Evolutionary conservation across 371 early-diverging fungal species (phyloP).

Genomic region (Mortierella sp.): DNA sequence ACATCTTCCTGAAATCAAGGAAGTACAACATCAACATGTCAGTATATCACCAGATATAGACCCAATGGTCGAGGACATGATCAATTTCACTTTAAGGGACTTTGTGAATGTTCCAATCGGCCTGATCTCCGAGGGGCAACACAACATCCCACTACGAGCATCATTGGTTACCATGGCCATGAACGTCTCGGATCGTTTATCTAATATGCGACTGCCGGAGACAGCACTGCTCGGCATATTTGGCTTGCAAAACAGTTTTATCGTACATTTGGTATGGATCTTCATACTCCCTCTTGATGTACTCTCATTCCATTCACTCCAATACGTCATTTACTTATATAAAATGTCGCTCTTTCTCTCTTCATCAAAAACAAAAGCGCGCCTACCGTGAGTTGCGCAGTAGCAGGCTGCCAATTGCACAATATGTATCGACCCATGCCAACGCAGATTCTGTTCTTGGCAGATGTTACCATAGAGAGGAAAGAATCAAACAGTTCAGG

Average conservation of each 20-base stretch:
- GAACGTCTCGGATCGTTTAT: conserved; percentile 36
- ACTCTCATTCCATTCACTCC: neutral
- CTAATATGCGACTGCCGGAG: conserved; percentile 48
- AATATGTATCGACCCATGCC: conserved; percentile 44
- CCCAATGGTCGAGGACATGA: conserved; percentile 52
- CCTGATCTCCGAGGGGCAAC: conserved; percentile 40
- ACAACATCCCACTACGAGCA: conserved; percentile 40
- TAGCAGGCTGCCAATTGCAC: conserved; percentile 41
- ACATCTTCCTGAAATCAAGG: conserved; percentile 13
- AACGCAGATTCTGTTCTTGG: conserved; percentile 52
- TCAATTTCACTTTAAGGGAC: conserved; percentile 40
- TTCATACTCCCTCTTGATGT: neutral
- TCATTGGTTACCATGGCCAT: conserved; percentile 52
- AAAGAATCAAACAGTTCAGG: conserved; percentile 49
- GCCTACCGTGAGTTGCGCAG: conserved; percentile 49
- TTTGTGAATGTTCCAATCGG: conserved; percentile 53
- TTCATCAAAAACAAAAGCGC: conserved; percentile 20
- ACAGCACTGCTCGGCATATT: conserved; percentile 49
- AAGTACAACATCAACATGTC: conserved; percentile 18
- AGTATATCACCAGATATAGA: conserved; percentile 42
- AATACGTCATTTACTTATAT: neutral
- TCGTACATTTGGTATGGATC: conserved; percentile 47
- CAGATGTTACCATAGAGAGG: conserved; percentile 50
- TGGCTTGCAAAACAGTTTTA: conserved; percentile 54
- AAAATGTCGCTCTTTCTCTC: neutral